Conservation (phyloP, 139 green algal genomes). For the Chlamydomonas sp. region DNA sequence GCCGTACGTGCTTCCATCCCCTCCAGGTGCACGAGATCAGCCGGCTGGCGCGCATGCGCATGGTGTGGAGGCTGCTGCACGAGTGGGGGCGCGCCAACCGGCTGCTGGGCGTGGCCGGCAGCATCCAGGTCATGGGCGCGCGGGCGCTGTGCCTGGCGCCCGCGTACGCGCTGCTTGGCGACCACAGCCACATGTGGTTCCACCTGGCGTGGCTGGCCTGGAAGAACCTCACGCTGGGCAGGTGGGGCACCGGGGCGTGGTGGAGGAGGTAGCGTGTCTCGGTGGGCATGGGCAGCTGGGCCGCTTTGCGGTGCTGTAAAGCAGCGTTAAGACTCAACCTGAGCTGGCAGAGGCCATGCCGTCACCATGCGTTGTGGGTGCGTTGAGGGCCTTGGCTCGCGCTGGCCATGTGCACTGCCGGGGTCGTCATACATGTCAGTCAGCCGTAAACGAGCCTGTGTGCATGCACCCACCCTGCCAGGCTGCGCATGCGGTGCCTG, state of each 20-base stretch:
- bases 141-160: constrained; percentile 36
- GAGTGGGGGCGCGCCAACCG: constrained; percentile 28
- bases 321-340: too few species aligned
- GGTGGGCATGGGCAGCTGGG: not conserved
- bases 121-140: constrained; percentile 46
- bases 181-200: constrained; percentile 50
- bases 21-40: constrained; percentile 32
- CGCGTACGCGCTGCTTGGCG: constrained; percentile 41
- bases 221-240: constrained; percentile 30
- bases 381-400: too few species aligned
- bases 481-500: constrained; percentile 42
- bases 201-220: constrained; percentile 39
- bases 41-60: not conserved
- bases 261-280: not conserved
- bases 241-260: not conserved
- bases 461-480: not conserved
- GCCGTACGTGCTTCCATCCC: not conserved
- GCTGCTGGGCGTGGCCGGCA: constrained; percentile 40
- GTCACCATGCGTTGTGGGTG: too few species aligned
- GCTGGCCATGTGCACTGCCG: too few species aligned
- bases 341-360: too few species aligned
- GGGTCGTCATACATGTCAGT: too few species aligned
- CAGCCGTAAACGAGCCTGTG: too few species aligned
- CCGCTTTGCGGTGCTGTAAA: too few species aligned
- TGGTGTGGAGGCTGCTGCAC: constrained; percentile 15